A percentile compares a stretch with the other conserved stretches of the same genome.
These are phyloP conservation scores for Prosopis cineraria DNA, from an alignment of 306 rosid species.

Conservation along the genomic window DNA sequence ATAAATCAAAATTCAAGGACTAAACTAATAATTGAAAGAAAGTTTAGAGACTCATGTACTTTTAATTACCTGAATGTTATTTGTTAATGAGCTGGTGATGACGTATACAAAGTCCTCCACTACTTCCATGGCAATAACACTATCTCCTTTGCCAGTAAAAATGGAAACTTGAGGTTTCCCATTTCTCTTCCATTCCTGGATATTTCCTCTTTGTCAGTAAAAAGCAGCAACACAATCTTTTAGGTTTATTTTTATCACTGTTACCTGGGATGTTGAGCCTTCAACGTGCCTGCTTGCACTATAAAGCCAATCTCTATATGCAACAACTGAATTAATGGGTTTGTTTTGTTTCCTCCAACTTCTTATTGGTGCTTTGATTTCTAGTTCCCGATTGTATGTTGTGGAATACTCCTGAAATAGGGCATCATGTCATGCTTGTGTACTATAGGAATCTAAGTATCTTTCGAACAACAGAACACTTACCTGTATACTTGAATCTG, in stretches of 20 bases:
- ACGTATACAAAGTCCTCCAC: conserved; percentile 78
- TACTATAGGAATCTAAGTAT: conserved; percentile 11
- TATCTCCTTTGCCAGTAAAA: conserved; percentile 56
- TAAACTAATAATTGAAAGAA: no score
- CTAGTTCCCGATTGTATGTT: conserved; percentile 56
- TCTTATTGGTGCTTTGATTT: conserved; percentile 69
- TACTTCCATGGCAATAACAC: conserved; percentile 59
- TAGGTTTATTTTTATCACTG: conserved; percentile 24
- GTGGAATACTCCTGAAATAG: conserved; percentile 61
- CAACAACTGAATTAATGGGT: conserved; percentile 61
- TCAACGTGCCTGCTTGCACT: conserved; percentile 60
- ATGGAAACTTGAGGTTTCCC: conserved; percentile 55
- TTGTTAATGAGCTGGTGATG: conserved; percentile 60
- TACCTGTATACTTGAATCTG: conserved; percentile 81
- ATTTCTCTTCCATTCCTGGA: conserved; percentile 71
- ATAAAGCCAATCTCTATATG: conserved; percentile 73
- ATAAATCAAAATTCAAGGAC: no score
- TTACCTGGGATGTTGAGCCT: conserved; percentile 71
- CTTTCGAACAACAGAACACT: conserved; percentile 28
- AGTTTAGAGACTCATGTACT: neutral
- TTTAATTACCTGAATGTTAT: conserved; percentile 67
- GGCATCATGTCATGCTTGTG: conserved; percentile 26
- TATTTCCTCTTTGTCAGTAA: conserved; percentile 36
- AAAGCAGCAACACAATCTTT: conserved; percentile 1
- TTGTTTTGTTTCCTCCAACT: conserved; percentile 65